Conservation (phyloP, 352 stramenopile species). For the Halophytophthora batemanensis region DNA sequence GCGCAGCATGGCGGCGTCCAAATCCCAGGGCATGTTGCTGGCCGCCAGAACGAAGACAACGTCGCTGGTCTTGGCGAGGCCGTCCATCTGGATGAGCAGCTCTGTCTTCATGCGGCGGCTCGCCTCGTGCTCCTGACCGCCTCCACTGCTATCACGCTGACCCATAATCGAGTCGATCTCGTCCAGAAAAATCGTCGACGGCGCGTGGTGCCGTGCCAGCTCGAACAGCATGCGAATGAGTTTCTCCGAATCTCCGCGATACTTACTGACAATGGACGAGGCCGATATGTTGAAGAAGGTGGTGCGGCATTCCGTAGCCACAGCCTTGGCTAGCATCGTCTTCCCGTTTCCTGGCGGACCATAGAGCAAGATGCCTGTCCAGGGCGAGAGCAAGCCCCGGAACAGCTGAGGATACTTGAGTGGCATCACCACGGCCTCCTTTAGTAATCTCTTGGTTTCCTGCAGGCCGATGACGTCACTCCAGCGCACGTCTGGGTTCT, state of each 20-base stretch:
- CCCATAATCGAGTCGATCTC: conserved; percentile 90
- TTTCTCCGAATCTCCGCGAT: conserved; percentile 82
- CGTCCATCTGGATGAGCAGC: conserved; percentile 87
- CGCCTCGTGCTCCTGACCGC: conserved; percentile 80
- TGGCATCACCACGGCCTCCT: conserved; percentile 95
- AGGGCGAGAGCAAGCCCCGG: conserved; percentile 85
- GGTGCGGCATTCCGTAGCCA: conserved; percentile 82
- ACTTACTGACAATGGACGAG: conserved; percentile 87
- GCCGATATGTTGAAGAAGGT: conserved; percentile 90
- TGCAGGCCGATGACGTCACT: conserved; percentile 84
- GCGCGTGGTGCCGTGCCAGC: conserved; percentile 72
- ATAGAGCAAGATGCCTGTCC: conserved; percentile 91
- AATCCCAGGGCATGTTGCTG: conserved; percentile 81
- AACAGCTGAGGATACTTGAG: conserved; percentile 95
- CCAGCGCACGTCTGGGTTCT: conserved; percentile 89
- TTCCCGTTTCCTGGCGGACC: conserved; percentile 84
- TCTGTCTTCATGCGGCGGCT: conserved; percentile 88
- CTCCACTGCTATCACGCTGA: conserved; percentile 65
- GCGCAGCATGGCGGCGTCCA: conserved; percentile 77
- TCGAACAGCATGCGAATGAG: conserved; percentile 87
- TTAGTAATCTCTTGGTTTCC: conserved; percentile 92
- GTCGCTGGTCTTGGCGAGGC: conserved; percentile 72
- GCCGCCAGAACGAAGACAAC: conserved; percentile 82
- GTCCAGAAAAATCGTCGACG: conserved; percentile 86
- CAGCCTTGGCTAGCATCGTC: conserved; percentile 86